A percentile compares a stretch with the other conserved stretches of the same genome.
Conservation (phyloP, 2,329 filamentous ascomycete genomes). For the Scedosporium aurantiacum region DNA sequence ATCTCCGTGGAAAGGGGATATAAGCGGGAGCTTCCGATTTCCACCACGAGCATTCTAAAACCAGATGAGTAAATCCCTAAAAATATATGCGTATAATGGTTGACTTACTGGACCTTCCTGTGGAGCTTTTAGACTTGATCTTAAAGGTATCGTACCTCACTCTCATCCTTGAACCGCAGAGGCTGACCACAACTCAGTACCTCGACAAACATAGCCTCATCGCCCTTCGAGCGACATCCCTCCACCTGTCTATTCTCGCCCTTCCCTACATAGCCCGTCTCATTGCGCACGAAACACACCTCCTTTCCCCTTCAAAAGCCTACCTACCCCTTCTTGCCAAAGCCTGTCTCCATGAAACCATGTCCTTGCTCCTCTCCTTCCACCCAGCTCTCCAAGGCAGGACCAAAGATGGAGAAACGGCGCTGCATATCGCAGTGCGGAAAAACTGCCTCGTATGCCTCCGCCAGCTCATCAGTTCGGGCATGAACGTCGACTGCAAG, state of each 20-base stretch:
- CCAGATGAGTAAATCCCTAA: too few species aligned
- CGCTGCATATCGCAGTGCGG: neutral
- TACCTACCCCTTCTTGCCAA: neutral
- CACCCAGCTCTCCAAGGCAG: neutral
- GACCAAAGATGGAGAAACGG: neutral
- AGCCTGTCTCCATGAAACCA: neutral
- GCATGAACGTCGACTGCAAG: neutral
- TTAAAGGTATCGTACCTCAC: too few species aligned
- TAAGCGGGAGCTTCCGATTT: too few species aligned
- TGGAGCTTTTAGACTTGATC: too few species aligned
- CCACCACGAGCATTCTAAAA: too few species aligned
- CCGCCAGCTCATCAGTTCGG: neutral
- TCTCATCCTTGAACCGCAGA: neutral
- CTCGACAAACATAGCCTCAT: neutral
- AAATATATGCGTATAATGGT: too few species aligned
- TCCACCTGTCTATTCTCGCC: neutral
- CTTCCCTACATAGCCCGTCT: neutral
- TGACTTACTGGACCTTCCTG: too few species aligned
- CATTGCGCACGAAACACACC: neutral
- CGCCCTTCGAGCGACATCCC: neutral
- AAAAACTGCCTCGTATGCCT: neutral
- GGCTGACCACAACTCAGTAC: neutral
- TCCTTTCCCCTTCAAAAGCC: neutral
- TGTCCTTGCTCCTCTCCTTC: neutral
- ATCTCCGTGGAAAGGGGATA: too few species aligned